Evolutionary conservation across 2,329 filamentous ascomycete species (phyloP).

Genomic region (Coniochaeta pulveracea): DNA sequence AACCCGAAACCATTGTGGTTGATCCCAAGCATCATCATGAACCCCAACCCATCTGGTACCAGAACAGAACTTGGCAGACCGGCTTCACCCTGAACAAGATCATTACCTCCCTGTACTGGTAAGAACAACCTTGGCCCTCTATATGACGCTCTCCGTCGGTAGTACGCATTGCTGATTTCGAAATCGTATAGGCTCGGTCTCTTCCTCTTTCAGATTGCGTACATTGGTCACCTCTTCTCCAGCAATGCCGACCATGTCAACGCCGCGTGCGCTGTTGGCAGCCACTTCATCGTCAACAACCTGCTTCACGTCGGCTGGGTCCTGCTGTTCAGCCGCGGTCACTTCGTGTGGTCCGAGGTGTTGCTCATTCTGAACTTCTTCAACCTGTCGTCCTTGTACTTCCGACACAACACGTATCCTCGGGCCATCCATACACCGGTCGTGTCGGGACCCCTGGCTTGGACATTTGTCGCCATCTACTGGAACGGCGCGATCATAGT

Average conservation of each 20-base stretch:
- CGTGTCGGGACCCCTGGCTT: conserved; percentile 68
- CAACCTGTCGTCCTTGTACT: conserved; percentile 70
- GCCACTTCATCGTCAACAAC: conserved; percentile 81
- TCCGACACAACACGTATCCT: conserved; percentile 62
- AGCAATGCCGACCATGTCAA: conserved; percentile 49
- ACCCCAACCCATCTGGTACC: conserved; percentile 60
- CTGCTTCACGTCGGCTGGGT: conserved; percentile 72
- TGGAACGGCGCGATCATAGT: conserved; percentile 82
- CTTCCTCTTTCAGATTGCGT: conserved; percentile 64
- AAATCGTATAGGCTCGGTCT: conserved; percentile 64
- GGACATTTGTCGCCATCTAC: conserved; percentile 78
- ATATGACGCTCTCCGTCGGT: no score
- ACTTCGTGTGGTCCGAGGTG: conserved; percentile 67
- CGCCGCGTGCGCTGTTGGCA: conserved; percentile 64
- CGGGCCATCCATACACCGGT: conserved; percentile 67
- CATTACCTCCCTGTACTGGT: conserved; percentile 68
- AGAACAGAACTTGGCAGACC: conserved; percentile 55
- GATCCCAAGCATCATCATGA: conserved; percentile 23
- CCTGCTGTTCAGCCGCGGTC: conserved; percentile 67
- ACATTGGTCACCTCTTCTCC: conserved; percentile 67
- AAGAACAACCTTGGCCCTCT: no score
- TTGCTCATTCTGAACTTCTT: conserved; percentile 71
- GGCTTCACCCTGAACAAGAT: conserved; percentile 64
- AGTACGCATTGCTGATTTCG: no score
- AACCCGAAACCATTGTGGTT: no score